Base-by-base conservation (phyloP, 2,329 filamentous ascomycete genomes). In the Fusarium tricinctum region DNA sequence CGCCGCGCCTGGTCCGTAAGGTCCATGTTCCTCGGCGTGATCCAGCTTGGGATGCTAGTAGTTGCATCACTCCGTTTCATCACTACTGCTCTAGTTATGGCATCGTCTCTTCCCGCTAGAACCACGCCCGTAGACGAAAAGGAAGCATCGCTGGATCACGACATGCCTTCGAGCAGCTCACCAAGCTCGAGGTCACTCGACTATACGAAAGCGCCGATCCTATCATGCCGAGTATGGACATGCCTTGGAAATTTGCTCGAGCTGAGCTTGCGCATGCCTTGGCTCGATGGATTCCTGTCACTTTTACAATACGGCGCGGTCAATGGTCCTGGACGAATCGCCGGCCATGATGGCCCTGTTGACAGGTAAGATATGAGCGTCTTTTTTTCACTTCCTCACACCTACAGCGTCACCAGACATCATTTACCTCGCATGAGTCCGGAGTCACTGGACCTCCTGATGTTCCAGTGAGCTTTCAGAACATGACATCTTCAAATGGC, bases 241-340 rank as follows among this genome's bases (percentile, higher is more conserved):
- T 92, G 92, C 79, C 78, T 91, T 58, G 89, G 89, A 66, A 89
- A 88, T 77, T 80, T 97, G 66, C 81, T 94, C 71, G 89, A 94
- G 83, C 80, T 97, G 76, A 85, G 91, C 71, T 79, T 83, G 69
- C 92, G 93, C 79, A 97, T 97, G 93, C 95, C 95, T 68, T 98
- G 95, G 95, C 86, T 97, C 58, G 86, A 85, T 76, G 93, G 93
- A 76, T 82, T 88, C 71, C 78, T 96, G 63, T 91, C 92, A 58
- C 86, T 97, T 79, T 78, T 91, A 71, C 93, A 96, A 80, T 90
- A 92, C 84, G 85, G 89, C 71, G 85, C 89, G 74, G 81, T 95
- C 75, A 83, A 85, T 74, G 93, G 94, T 23, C 92, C 92, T 69
- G 92, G 93, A 74, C 87, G 81, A 80, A 80, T 97, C 69, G 93